Conservation (phyloP, 768 basidiomycete genomes). For the Leucogyrophana mollusca region DNA sequence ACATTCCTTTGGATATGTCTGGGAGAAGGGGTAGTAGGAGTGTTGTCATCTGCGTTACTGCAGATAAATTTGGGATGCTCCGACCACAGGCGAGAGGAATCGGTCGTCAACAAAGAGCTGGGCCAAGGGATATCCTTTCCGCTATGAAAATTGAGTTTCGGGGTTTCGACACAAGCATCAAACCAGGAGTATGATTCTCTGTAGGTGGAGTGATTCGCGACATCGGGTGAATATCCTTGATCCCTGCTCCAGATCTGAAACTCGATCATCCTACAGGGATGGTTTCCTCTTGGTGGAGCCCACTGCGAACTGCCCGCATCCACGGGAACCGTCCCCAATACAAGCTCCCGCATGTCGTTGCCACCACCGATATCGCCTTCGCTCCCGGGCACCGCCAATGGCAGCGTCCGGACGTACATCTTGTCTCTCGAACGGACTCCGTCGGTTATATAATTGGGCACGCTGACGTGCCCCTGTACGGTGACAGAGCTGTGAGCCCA, state of each 20-base stretch:
- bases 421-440: too few relatives aligned
- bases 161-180: neutral
- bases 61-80: too few relatives aligned
- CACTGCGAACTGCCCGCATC: neutral
- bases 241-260: constrained; percentile 5
- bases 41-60: too few relatives aligned
- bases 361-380: constrained; percentile 6
- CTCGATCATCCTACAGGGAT: constrained; percentile 7
- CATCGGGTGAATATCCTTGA: neutral
- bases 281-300: neutral
- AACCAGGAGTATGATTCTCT: neutral
- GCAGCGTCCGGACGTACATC: constrained; percentile 4
- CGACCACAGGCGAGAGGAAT: too few relatives aligned
- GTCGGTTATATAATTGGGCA: neutral
- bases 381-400: constrained; percentile 2
- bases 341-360: too few relatives aligned
- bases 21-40: too few relatives aligned
- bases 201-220: neutral
- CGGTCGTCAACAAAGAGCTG: too few relatives aligned
- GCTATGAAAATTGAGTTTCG: neutral
- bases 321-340: too few relatives aligned
- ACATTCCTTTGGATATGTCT: neutral
- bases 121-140: too few relatives aligned
- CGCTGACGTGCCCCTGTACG: neutral
- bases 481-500: constrained; percentile 5